Percentiles rank a stretch among this genome's conserved stretches.
Evolutionary conservation across 192 early-diverging fungal genomes (phyloP).

Genomic region (Coemansia sp.): DNA sequence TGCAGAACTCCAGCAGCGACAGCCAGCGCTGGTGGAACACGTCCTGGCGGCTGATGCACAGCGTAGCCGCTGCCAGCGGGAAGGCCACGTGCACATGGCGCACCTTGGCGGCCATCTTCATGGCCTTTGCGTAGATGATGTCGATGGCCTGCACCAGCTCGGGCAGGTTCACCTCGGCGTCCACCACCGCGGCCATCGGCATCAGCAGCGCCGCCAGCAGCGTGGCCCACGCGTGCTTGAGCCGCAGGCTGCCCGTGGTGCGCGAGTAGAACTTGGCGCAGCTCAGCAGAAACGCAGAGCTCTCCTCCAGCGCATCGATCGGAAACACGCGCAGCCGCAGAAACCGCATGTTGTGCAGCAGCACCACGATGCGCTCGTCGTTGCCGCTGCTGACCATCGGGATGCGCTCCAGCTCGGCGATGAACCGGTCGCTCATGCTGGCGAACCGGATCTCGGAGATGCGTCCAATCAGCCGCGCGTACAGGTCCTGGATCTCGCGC

Average conservation of each 20-base stretch:
- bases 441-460: slow-evolving; percentile 89
- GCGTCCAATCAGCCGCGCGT: slow-evolving; percentile 90
- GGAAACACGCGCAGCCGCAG: slow-evolving; percentile 94
- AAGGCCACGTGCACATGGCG: slow-evolving; percentile 76
- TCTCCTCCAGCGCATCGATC: slow-evolving; percentile 88
- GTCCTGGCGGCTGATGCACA: slow-evolving; percentile 89
- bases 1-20: slow-evolving; percentile 67
- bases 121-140: slow-evolving; percentile 83
- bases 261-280: slow-evolving; percentile 86
- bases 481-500: slow-evolving; percentile 86
- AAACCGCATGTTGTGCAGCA: slow-evolving; percentile 89
- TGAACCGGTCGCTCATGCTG: slow-evolving; percentile 92
- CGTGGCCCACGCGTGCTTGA: slow-evolving; percentile 90
- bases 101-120: slow-evolving; percentile 88
- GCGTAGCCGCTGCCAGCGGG: slow-evolving; percentile 82
- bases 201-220: slow-evolving; percentile 90
- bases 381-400: slow-evolving; percentile 60
- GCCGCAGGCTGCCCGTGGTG: slow-evolving; percentile 71
- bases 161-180: slow-evolving; percentile 93
- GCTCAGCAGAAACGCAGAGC: slow-evolving; percentile 90
- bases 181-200: slow-evolving; percentile 86
- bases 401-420: slow-evolving; percentile 81
- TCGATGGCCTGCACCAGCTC: slow-evolving; percentile 93
- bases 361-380: slow-evolving; percentile 81
- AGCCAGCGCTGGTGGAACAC: slow-evolving; percentile 84